Evolutionary conservation across 257 asterid genomes (phyloP), one percentile per base, ranked within the genome.

Genomic region (Lantana camara): DNA sequence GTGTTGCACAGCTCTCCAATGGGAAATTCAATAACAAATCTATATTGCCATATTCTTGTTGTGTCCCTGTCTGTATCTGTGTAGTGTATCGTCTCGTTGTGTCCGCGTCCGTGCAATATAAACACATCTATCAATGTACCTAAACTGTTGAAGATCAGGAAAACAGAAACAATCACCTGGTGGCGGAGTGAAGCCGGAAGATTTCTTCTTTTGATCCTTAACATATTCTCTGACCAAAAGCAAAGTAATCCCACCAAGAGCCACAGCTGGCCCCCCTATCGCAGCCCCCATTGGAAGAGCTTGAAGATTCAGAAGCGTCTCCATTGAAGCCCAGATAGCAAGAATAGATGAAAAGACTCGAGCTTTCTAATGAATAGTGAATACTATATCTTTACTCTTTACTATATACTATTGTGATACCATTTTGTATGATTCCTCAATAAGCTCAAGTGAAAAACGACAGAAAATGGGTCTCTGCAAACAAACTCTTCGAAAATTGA

Each of bases 211-310:
- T 27, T 76, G 85, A 64, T 73, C 74, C 66, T 76, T 19, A 0
- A 73, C 67, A 64, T 77, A 80, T 0, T 69, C 65, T 22, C 68
- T 82, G 44, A 86, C 30, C 27, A 87, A 74, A 81, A 74, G 80
- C 46, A 82, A 49, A 4, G 92, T 72, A 55, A 92, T 53, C 54
- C 86, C 90, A 55, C 85, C 89, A 35, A 86, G 63, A 17, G 84
- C 89, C 56, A 87, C 83, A 29, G 73, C 95, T 7, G 83, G 86
- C 16, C 80, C 89, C 38, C 88, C 88, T 29, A 84, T 55, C 3
- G 80, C 83, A 66, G 82, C 82, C 59, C 79, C 79, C 60, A 76
- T 17, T 3, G 84, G 82, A 52, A 85, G 56, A 35, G 76, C 71
- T 77, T 80, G 86, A 63, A 78, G 59, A 66, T 67, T 68, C 69